These are phyloP conservation scores for Penicillium polonicum DNA, from an alignment of 2,329 filamentous ascomycete genomes.

Conservation along the genomic window DNA sequence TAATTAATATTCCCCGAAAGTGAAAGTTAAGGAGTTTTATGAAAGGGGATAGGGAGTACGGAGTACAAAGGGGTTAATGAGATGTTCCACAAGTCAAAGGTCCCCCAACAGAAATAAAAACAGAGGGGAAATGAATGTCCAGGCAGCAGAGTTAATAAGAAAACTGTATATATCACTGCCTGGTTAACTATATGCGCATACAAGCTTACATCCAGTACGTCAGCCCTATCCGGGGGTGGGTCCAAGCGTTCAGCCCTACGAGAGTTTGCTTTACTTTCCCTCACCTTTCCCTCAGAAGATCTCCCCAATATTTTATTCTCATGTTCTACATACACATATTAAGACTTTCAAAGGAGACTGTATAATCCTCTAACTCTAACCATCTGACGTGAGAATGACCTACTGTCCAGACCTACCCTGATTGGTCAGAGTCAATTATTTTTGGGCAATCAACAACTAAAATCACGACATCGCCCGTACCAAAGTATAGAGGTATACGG, in stretches of 20 bases:
- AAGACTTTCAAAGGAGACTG: not conserved
- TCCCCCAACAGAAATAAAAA: not conserved
- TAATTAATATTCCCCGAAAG: not conserved
- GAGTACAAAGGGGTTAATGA: not conserved
- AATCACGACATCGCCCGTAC: slow-evolving; percentile 6
- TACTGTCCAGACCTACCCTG: not conserved
- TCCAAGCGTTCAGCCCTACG: slow-evolving; percentile 4
- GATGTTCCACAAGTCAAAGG: not conserved
- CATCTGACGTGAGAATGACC: slow-evolving; percentile 1
- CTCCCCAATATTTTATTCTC: not conserved
- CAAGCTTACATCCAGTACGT: not conserved
- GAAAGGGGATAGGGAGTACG: not conserved
- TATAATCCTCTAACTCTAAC: not conserved
- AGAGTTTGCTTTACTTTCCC: not conserved
- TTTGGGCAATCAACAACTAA: slow-evolving; percentile 1
- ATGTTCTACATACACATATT: too few species aligned
- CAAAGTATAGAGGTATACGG: slow-evolving; percentile 5
- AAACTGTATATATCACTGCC: not conserved
- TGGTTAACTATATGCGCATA: not conserved
- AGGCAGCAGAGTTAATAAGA: slow-evolving; percentile 3
- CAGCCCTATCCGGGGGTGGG: slow-evolving; percentile 4
- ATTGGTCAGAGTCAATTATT: slow-evolving; percentile 1
- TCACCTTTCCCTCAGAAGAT: not conserved
- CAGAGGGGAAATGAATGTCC: not conserved
- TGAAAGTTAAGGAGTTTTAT: not conserved